Conservation (phyloP, 441 rosid species). For the Jatropha multifida region DNA sequence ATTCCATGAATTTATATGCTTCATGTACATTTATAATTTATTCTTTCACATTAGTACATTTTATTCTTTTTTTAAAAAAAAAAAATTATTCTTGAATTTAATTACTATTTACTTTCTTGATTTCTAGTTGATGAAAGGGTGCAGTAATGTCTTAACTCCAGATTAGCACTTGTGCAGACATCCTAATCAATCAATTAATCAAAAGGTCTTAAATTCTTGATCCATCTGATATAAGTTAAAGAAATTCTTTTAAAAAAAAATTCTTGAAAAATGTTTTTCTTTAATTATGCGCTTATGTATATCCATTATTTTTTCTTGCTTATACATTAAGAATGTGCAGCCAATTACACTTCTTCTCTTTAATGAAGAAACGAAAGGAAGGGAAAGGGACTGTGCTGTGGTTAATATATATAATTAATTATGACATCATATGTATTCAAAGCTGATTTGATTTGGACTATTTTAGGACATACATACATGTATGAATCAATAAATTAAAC, state of each 20-base stretch:
- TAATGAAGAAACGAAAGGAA: not conserved
- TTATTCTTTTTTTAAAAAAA: constrained; percentile 12
- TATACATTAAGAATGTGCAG: not conserved
- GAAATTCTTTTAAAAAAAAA: not conserved
- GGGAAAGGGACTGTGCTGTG: not conserved
- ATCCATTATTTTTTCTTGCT: not conserved
- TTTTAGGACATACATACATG: not conserved
- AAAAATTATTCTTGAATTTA: too few species aligned
- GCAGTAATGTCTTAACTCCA: not conserved
- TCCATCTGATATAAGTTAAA: not conserved
- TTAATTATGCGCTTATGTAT: not conserved
- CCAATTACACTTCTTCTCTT: not conserved
- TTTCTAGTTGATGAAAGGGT: not conserved
- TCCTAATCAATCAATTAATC: not conserved
- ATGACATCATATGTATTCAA: not conserved
- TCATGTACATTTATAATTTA: not conserved
- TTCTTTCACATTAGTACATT: constrained; percentile 18
- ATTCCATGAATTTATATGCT: constrained; percentile 22
- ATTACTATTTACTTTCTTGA: not conserved
- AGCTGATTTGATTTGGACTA: not conserved
- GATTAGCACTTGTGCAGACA: not conserved
- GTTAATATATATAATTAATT: not conserved
- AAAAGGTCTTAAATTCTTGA: not conserved
- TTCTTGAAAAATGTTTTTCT: not conserved
- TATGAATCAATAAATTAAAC: too few species aligned